Base-by-base conservation (phyloP, 2,329 filamentous ascomycete species). In the Verticillium isaacii region DNA sequence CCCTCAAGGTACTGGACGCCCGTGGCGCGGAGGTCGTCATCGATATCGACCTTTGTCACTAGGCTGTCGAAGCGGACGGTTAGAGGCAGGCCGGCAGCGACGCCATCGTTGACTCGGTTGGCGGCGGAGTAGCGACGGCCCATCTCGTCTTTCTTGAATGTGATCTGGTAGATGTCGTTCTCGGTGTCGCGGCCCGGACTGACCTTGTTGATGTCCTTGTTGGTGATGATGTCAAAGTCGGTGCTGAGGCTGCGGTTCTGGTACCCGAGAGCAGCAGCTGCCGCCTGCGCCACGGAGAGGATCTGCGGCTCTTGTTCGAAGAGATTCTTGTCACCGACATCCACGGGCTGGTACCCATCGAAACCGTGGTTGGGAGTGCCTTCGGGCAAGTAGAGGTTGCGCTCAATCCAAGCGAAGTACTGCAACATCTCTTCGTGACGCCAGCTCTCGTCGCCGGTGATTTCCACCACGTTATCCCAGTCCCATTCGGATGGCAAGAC, bases 361-460 rank as follows among this genome's bases (percentile, higher is more conserved):
- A 77, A 81, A 9, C 82, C 82, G 65, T 85, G 82, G 3, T 80
- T 81, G 9, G 67, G 57, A 5, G 66, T 68, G 5, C 68, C 68
- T 15, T 68, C 63, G 5, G 71, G 68, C 1, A 83, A 69, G 67
- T 84, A 83, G 3, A 71, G 66, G 71, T 76, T 76, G 62, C 75
- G 74, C 70, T 85, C 82, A 36, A 85, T 66, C 60, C 75, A 77
- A 55, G 71, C 65, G 54, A 79, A 82, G 68, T 83, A 82, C 56
- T 77, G 69, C 56, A 80, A 74, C 80, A 85, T 84, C 37, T 80
- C 79, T 4, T 74, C 72, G 0, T 81, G 73, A 0, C 72, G 68
- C 82, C 83, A 85, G 0, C 79, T 78, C 1, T 70, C 64, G 62
- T 85, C 82, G 4, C 81, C 80, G 5, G 82, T 85, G 25, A 85